Percentiles rank a stretch among this genome's conserved stretches.
These are phyloP conservation scores for Phytophthora sansomeana DNA, from an alignment of 352 stramenopile species.

Conservation along the genomic window DNA sequence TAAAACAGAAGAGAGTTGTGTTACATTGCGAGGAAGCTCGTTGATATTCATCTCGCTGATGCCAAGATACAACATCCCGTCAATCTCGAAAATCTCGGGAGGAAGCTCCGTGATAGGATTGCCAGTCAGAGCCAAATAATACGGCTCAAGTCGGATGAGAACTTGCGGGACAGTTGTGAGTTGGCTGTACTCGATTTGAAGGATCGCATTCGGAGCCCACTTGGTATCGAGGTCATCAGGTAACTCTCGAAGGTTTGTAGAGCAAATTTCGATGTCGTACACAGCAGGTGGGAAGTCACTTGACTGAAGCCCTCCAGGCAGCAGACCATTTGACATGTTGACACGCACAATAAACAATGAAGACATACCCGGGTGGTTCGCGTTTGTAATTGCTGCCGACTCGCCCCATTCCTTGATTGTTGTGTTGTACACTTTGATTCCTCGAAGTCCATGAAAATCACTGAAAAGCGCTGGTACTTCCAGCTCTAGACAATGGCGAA, in stretches of 20 bases:
- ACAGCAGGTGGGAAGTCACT: constrained; percentile 34
- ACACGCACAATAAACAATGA: constrained; percentile 40
- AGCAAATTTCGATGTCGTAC: constrained; percentile 42
- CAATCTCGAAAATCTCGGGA: constrained; percentile 25
- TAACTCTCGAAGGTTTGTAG: constrained; percentile 38
- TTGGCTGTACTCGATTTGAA: constrained; percentile 35
- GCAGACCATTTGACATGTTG: constrained; percentile 36
- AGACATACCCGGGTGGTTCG: constrained; percentile 30
- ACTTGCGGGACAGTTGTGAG: constrained; percentile 20
- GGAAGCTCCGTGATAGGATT: constrained; percentile 40
- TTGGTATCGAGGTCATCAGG: constrained; percentile 37
- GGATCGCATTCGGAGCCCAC: constrained; percentile 24
- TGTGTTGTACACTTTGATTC: constrained; percentile 49
- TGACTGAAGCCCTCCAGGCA: constrained; percentile 42
- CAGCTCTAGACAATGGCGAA: constrained; percentile 40
- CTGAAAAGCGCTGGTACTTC: constrained; percentile 28
- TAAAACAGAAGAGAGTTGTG: constrained; percentile 8
- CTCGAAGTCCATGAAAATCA: constrained; percentile 28
- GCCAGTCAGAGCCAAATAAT: constrained; percentile 35
- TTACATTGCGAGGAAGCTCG: constrained; percentile 30
- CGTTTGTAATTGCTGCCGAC: constrained; percentile 27
- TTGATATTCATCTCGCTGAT: constrained; percentile 29
- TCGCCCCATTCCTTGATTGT: constrained; percentile 31
- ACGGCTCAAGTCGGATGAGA: constrained; percentile 22
- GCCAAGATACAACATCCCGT: constrained; percentile 19